Base-by-base conservation (phyloP, 2,329 filamentous ascomycete genomes). In the Colletotrichum trifolii region DNA sequence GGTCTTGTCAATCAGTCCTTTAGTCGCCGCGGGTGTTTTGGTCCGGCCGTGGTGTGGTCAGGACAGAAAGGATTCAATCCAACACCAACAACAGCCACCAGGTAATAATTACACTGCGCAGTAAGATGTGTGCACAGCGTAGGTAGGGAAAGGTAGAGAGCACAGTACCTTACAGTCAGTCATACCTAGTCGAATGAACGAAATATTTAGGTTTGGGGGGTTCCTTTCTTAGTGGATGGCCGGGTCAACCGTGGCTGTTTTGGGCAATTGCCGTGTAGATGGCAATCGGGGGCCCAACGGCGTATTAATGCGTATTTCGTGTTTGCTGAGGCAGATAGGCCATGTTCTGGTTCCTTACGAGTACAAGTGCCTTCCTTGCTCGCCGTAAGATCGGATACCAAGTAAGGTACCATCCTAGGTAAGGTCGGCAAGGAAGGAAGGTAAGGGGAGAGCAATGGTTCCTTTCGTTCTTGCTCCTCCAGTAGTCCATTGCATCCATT, bases 181-280 rank as follows among this genome's bases (percentile, higher is more conserved):
- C 58, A 12, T 36, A 12, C 17, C 17, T 17, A 49, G 40, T 60
- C 25, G 49, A 60, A 46, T 45, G 39, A 55, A 45, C 46, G 25
- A 25, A 25, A 25, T 25, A 25, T 52, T 65, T 45, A 65, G 47
- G 46, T 57, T 65, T 62, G 13, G 43, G 25, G 52, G 50, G 33
- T 50, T 40, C 40, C 38, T 39, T 40, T 52, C 40, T 52, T 50
- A 53, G 58, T 62, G 47, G 35, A 46, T 49, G 49, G 33, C 38
- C 36, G 25, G 35, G 46, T 52, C 40, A 61, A 47, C 52, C 40
- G 47, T 62, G 35, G 42, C 57, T 62, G 46, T 42, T 64, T 60
- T 55, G 56, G 38, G 34, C 50, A 64, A 60, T 11, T 50, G 15
- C 34, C n/a, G 46, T 46, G 38, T 48, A 17, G 38, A 46, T 53